Evolutionary conservation across 2,329 filamentous ascomycete species (phyloP).

Genomic region (Xylariomycetidae sp.): DNA sequence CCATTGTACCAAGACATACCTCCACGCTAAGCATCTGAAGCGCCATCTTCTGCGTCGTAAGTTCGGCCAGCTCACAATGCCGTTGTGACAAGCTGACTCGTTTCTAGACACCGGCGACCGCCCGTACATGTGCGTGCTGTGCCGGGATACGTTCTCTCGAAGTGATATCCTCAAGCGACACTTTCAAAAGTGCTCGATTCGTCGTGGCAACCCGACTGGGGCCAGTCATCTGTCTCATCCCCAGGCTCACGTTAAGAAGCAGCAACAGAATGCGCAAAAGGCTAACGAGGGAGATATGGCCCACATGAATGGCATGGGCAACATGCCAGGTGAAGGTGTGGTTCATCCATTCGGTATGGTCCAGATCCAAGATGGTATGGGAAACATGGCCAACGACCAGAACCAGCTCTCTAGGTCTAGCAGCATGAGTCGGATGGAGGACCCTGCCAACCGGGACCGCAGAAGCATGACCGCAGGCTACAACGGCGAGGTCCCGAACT

Average conservation of each 20-base stretch:
- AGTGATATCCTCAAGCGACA: constrained; percentile 98
- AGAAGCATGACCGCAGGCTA: constrained; percentile 50
- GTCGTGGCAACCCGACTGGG: constrained; percentile 90
- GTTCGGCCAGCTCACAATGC: constrained; percentile 33
- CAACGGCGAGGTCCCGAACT: constrained; percentile 49
- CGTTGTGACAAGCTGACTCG: constrained; percentile 9
- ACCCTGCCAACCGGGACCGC: constrained; percentile 49
- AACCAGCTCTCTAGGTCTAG: constrained; percentile 55
- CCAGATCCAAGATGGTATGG: constrained; percentile 51
- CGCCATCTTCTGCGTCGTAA: constrained; percentile 92
- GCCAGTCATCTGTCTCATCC: constrained; percentile 92
- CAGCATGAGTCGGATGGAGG: constrained; percentile 54
- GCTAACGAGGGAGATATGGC: constrained; percentile 49
- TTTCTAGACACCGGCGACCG: constrained; percentile 85
- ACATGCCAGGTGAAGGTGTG: constrained; percentile 51
- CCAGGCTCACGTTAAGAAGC: constrained; percentile 81
- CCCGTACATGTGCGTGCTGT: constrained; percentile 96
- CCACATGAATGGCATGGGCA: constrained; percentile 56
- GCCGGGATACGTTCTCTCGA: constrained; percentile 95
- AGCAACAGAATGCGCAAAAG: constrained; percentile 53
- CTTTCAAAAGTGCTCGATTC: constrained; percentile 97
- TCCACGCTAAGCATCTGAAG: constrained; percentile 96
- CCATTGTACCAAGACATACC: constrained; percentile 96
- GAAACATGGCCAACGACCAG: constrained; percentile 54
- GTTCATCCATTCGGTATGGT: constrained; percentile 53